Evolutionary conservation across 345 rosid species (phyloP), one percentile per base, ranked within the genome.

Genomic region (Microcos paniculata): DNA sequence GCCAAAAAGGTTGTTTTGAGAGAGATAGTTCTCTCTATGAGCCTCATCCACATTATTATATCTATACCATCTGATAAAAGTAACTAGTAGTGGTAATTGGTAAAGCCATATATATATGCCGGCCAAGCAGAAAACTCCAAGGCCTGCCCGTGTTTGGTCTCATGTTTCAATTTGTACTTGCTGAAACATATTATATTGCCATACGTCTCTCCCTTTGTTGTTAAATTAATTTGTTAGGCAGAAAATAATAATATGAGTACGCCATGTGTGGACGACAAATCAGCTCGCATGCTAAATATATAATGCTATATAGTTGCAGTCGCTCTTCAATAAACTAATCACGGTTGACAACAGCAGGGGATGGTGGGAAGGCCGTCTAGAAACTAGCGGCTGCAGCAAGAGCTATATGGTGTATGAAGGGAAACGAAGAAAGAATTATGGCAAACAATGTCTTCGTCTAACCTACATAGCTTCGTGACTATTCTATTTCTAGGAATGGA

Each of bases 111-210:
- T 33, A 35, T 35, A 53, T 45, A 63, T 23, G 62, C 49, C 23
- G 74, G 74, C 63, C 33, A 38, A 33, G 48, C 33, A 53, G 48
- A 71, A 15, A 55, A 71, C n/a, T 35, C 74, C 74, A 71, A 52
- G 43, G 73, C 30, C 14, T 35, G n/a, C 26, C 4, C 19, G 8
- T 67, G 15, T 46, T 46, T 24, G 3, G 6, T 16, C 16, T 18
- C 4, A 2, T 28, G 23, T 16, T 16, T 28, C 19, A 30, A 9
- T 28, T 48, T 66, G 53, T 13, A 66, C 33, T 3, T 55, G 28
- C 21, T 21, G 6, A 11, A 3, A 15, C 71, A 19, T 4, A 46
- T 16, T 16, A 31, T 28, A 28, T 24, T 26, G 15, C 24, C 11
- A 16, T 67, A 46, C 51, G 30, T 23, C 51, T 42, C 4, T 42